These are phyloP conservation scores for Protomyces pachydermus DNA, from an alignment of 1,139 yeast genomes.

Conservation along the genomic window DNA sequence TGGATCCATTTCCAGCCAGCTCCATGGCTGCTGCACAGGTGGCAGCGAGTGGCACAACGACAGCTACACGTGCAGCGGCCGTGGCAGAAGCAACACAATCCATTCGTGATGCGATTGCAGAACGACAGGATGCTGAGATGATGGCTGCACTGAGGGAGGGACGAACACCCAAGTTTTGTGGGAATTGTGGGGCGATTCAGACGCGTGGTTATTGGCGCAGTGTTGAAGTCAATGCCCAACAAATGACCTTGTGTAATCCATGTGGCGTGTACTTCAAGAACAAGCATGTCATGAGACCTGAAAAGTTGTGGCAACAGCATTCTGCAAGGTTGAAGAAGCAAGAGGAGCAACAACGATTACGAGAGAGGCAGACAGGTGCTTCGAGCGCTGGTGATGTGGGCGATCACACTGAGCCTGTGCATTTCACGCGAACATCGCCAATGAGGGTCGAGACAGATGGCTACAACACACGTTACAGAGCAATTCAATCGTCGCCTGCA, in stretches of 20 bases:
- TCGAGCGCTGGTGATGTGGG: background rate
- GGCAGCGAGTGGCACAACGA: background rate
- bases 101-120: background rate
- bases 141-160: slow-evolving; percentile 11
- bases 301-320: slow-evolving; percentile 35
- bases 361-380: background rate
- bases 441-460: background rate
- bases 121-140: slow-evolving; percentile 10
- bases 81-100: slow-evolving; percentile 1
- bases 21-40: background rate
- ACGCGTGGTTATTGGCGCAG: slow-evolving; percentile 21
- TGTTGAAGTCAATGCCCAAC: slow-evolving; percentile 4
- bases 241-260: slow-evolving; percentile 38
- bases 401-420: background rate
- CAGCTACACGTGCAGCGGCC: background rate
- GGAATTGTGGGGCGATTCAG: slow-evolving; percentile 18
- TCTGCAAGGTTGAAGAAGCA: background rate
- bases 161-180: slow-evolving; percentile 9
- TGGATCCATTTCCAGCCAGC: background rate
- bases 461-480: background rate
- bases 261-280: slow-evolving; percentile 41
- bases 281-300: slow-evolving; percentile 39
- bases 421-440: slow-evolving; percentile 7
- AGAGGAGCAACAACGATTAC: background rate
- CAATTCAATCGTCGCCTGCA: background rate